Evolutionary conservation across 768 basidiomycete species (phyloP).

Genomic region (Suillus hirtellus): DNA sequence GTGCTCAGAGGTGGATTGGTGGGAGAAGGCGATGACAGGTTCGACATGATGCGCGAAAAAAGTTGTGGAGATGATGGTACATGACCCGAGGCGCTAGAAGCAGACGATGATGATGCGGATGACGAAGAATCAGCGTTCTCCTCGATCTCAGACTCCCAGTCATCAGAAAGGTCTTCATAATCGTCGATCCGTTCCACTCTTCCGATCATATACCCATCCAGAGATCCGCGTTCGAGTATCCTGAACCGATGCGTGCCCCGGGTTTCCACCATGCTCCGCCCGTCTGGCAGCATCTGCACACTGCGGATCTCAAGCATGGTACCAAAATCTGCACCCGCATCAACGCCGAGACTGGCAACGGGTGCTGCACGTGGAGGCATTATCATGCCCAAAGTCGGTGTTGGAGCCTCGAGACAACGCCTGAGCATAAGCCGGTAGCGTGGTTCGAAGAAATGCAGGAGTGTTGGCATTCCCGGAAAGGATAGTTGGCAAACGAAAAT

Average conservation of each 20-base stretch:
- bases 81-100: constrained; percentile 8
- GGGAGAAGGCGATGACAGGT: constrained; percentile 16
- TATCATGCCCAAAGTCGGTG: constrained; percentile 91
- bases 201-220: constrained; percentile 91
- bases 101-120: constrained; percentile 17
- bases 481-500: constrained; percentile 89
- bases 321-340: constrained; percentile 59
- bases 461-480: constrained; percentile 89
- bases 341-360: constrained; percentile 21
- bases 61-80: constrained; percentile 15
- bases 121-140: constrained; percentile 17
- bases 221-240: constrained; percentile 75
- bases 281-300: constrained; percentile 88
- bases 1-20: constrained; percentile 21
- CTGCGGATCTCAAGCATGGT: constrained; percentile 90
- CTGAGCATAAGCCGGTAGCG: constrained; percentile 96
- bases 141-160: constrained; percentile 25
- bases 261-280: constrained; percentile 83
- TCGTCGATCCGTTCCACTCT: constrained; percentile 63
- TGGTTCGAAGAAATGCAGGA: constrained; percentile 93
- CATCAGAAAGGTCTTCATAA: constrained; percentile 35
- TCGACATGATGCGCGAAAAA: constrained; percentile 19
- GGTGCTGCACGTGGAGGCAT: constrained; percentile 56
- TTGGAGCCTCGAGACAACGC: constrained; percentile 78
- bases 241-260: constrained; percentile 75